Evolutionary conservation across 2,329 filamentous ascomycete species (phyloP).

Genomic region (Colletotrichum aenigma): DNA sequence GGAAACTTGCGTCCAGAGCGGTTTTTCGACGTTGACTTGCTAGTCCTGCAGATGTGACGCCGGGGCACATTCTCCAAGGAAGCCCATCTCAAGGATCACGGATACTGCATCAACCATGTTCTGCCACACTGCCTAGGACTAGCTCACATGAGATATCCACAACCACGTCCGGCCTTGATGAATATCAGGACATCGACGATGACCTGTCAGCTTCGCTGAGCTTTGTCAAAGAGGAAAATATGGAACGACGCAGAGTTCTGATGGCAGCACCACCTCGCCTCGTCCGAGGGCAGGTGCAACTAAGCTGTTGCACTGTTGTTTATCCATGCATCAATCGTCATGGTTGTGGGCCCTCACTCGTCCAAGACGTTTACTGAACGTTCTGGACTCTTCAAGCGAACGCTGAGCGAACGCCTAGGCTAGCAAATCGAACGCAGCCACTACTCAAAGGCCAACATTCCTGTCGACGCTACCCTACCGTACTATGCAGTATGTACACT

Average conservation of each 20-base stretch:
- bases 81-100: neutral
- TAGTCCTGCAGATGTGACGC: neutral
- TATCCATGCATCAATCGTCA: slow-evolving; percentile 2
- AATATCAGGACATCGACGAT: neutral
- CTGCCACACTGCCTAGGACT: neutral
- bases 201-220: neutral
- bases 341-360: neutral
- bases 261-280: neutral
- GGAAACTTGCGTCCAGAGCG: neutral
- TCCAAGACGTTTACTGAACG: neutral
- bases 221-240: neutral
- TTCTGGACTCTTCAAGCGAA: slow-evolving; percentile 8
- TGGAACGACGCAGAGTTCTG: neutral
- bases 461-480: neutral
- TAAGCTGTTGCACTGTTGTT: neutral
- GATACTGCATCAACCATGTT: neutral
- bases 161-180: neutral
- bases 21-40: neutral
- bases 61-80: neutral
- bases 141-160: neutral
- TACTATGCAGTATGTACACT: neutral
- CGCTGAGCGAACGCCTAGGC: slow-evolving; percentile 1
- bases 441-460: neutral
- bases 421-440: slow-evolving; percentile 1
- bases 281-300: neutral